A percentile compares a stretch with the other conserved stretches of the same genome.
Conservation (phyloP, 2,329 filamentous ascomycete genomes). For the Colletotrichum lini region DNA sequence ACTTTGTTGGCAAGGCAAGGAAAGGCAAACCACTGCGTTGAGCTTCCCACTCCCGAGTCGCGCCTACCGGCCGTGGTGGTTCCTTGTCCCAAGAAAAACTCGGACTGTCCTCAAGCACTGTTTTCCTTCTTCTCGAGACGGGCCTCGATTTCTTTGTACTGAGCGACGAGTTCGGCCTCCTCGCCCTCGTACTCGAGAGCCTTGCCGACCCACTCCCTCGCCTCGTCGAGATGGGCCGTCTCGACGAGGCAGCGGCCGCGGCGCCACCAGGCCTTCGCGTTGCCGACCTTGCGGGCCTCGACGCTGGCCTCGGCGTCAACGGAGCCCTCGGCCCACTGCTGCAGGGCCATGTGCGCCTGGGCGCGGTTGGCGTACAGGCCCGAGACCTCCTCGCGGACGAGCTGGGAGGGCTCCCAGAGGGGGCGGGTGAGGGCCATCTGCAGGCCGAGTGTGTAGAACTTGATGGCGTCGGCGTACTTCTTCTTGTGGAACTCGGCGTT, state of each 20-base stretch:
- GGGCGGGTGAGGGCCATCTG: conserved; percentile 90
- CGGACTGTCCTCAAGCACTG: conserved; percentile 19
- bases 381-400: conserved; percentile 88
- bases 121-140: conserved; percentile 57
- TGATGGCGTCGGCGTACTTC: conserved; percentile 80
- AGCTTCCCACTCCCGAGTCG: too few relatives aligned
- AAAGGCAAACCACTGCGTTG: background rate
- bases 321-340: conserved; percentile 87
- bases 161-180: conserved; percentile 73
- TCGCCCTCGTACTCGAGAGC: conserved; percentile 87
- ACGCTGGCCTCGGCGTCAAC: conserved; percentile 90
- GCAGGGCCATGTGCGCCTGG: conserved; percentile 88
- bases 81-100: too few relatives aligned
- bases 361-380: conserved; percentile 88
- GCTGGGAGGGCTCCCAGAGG: conserved; percentile 86
- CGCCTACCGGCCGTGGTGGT: too few relatives aligned
- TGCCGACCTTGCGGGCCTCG: conserved; percentile 87
- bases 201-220: conserved; percentile 80
- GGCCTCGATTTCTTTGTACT: conserved; percentile 74
- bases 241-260: conserved; percentile 87
- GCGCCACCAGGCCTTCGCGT: conserved; percentile 96
- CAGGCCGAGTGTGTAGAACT: conserved; percentile 87
- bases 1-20: conserved; percentile 1
- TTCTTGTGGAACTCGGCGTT: conserved; percentile 87
- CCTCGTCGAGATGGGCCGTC: conserved; percentile 91